Percentiles rank a stretch among this genome's conserved stretches.
Evolutionary conservation across 768 basidiomycete species (phyloP).

Genomic region (Hygrophorus russula): DNA sequence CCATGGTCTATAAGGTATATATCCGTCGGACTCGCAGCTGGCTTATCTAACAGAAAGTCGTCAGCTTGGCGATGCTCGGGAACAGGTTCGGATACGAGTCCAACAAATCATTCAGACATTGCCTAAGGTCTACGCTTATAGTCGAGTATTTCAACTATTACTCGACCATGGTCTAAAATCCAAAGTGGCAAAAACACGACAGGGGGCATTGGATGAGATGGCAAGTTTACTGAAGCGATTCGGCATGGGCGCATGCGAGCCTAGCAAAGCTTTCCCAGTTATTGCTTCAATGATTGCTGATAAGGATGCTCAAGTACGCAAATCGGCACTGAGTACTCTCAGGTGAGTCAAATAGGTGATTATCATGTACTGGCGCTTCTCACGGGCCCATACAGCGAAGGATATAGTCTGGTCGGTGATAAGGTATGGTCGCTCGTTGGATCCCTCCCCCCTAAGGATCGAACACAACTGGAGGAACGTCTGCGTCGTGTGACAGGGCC

Average conservation of each 20-base stretch:
- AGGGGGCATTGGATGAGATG: conserved; percentile 79
- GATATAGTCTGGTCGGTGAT: conserved; percentile 74
- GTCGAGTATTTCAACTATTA: conserved; percentile 79
- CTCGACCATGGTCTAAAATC: conserved; percentile 84
- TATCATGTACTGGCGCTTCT: conserved; percentile 3
- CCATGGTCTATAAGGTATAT: conserved; percentile 76
- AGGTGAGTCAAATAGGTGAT: conserved; percentile 39
- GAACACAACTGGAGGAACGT: conserved; percentile 85
- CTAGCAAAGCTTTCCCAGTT: conserved; percentile 65
- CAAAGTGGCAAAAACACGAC: conserved; percentile 86
- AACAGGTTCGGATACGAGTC: conserved; percentile 69
- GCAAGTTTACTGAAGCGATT: conserved; percentile 67
- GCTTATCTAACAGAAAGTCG: conserved; percentile 2
- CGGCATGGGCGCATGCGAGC: conserved; percentile 74
- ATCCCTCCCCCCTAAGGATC: conserved; percentile 70
- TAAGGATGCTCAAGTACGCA: conserved; percentile 81
- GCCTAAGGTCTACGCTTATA: conserved; percentile 87
- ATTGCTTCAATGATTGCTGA: conserved; percentile 78
- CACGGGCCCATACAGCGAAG: conserved; percentile 43
- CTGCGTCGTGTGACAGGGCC: conserved; percentile 72
- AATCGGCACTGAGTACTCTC: conserved; percentile 72
- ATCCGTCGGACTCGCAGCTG: neutral
- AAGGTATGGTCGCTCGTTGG: conserved; percentile 77
- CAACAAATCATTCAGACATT: conserved; percentile 77
- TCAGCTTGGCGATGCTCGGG: conserved; percentile 88